Percentiles rank a stretch among this genome's conserved stretches.
phyloP scores from a whole-genome alignment of 2,329 filamentous ascomycete genomes.

The Colletotrichum tofieldiae region DNA sequence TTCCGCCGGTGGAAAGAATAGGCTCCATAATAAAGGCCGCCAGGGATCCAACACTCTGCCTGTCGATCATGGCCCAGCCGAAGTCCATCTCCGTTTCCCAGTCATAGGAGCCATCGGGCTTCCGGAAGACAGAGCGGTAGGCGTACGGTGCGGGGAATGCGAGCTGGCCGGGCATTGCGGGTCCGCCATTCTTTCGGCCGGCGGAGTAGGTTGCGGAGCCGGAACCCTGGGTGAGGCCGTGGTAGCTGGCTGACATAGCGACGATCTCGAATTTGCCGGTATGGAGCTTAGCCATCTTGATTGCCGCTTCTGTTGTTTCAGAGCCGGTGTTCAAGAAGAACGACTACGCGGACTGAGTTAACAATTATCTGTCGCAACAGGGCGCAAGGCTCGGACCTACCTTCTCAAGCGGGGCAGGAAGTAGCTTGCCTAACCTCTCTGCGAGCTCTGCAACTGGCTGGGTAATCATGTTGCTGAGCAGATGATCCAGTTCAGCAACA shows the following conservation, averaged over 20 bases:
- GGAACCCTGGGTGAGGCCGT: constrained; percentile 71
- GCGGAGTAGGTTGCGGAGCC: constrained; percentile 68
- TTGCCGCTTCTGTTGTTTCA: constrained; percentile 72
- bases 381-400: neutral
- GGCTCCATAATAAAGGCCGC: constrained; percentile 76
- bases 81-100: constrained; percentile 77
- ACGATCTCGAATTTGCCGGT: constrained; percentile 78
- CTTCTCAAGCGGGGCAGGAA: constrained; percentile 65
- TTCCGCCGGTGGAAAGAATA: constrained; percentile 71
- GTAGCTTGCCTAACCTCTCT: constrained; percentile 61
- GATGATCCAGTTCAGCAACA: constrained; percentile 67
- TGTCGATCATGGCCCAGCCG: constrained; percentile 74
- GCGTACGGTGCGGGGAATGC: constrained; percentile 73
- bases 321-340: constrained; percentile 72
- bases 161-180: constrained; percentile 69
- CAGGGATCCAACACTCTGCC: constrained; percentile 71
- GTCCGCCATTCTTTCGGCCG: constrained; percentile 63
- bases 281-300: constrained; percentile 74
- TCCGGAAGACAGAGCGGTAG: constrained; percentile 74
- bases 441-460: constrained; percentile 69
- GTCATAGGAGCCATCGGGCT: constrained; percentile 73
- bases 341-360: constrained; percentile 46
- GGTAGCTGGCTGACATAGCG: constrained; percentile 71
- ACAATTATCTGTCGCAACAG: too few relatives aligned
- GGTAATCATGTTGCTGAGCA: constrained; percentile 71